Evolutionary conservation across 495 filamentous ascomycete genomes (phyloP), one percentile per base, ranked within the genome.

Genomic region (Aspergillus sparsus): DNA sequence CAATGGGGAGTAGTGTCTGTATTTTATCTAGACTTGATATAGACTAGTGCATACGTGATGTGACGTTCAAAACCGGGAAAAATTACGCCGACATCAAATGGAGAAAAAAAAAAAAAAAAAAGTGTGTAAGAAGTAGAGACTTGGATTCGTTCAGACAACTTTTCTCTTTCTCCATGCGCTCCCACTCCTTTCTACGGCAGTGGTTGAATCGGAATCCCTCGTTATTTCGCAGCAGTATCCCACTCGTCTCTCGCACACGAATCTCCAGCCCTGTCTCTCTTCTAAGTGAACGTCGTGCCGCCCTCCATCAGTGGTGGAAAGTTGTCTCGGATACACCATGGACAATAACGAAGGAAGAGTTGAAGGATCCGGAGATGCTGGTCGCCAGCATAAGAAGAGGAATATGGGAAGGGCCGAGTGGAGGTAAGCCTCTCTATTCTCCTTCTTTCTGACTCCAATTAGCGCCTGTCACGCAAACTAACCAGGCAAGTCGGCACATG

Each of bases 371-470:
- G 62, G 64, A 27, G 63, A 68, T 68, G 62, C 69, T 77, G 68
- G 69, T 75, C 70, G 72, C 65, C 66, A 72, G 64, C 74, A 81
- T 81, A 83, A 81, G 80, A 86, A 81, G 68, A 77, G 79, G 69
- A 82, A 90, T 80, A 74, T 87, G 80, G 87, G 88, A 63, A 77
- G 88, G 60, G 71, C 73, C 35, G 86, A 86, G 67, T 88, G 82
- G 74, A 83, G 77, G 87, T 89, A 82, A 67, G 80, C 64, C 58
- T 52, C 42, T 31, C 12, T 16, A 53, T 34, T 50, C 9, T 13
- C 16, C n/a, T 15, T 21, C 32, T 50, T 2, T 31, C 34, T 32
- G 18, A 12, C 49, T 13, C 15, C 21, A 44, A 58, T 44, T 35
- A 55, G 45, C 54, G 57, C 41, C 63, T 47, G 2, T 18, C 21